Base-by-base conservation (phyloP, 306 rosid genomes). In the Hippophae gyantsensis region DNA sequence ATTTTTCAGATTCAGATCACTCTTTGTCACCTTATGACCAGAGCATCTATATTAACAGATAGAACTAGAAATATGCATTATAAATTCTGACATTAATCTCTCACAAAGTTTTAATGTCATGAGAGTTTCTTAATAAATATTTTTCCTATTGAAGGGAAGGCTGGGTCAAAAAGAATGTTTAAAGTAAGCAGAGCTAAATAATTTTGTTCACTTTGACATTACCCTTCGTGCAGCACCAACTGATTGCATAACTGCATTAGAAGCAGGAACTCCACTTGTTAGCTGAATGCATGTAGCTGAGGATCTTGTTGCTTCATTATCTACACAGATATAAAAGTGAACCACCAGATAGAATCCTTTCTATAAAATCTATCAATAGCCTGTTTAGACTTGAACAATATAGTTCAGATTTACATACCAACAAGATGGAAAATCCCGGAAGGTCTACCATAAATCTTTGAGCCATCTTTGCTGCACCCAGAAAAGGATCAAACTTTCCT, bases 391-490 rank as follows among this genome's bases (percentile, higher is more conserved):
- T 69, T 67, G 67, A 46, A 50, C 42, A 52, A 66, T 43, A 58
- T 59, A 42, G 48, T 32, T 14, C 48, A 42, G 7, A 47, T 69
- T 62, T 49, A 54, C 81, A 47, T 79, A 87, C 95, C 88, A 65
- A 76, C 55, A 76, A 92, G 96, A 66, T 73, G 86, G 78, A 92
- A 92, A 69, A 75, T 70, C 13, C 85, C 96, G 47, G 83, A 70
- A 58, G 89, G 70, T 38, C 80, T 83, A 25, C 64, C 70, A 65
- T 86, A 76, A 65, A 74, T 70, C 13, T 78, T 79, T 8, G 73
- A 56, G 38, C 71, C 79, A 66, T 67, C 75, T 4, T 57, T 43
- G 6, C 96, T 85, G 92, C 81, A 78, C 46, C 48, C 49, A 59
- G 57, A 42, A 63, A 66, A 66, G 53, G 38, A 43, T 23, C 50